Conservation (phyloP, 768 basidiomycete species). For the Tylopilus subfusipes region DNA sequence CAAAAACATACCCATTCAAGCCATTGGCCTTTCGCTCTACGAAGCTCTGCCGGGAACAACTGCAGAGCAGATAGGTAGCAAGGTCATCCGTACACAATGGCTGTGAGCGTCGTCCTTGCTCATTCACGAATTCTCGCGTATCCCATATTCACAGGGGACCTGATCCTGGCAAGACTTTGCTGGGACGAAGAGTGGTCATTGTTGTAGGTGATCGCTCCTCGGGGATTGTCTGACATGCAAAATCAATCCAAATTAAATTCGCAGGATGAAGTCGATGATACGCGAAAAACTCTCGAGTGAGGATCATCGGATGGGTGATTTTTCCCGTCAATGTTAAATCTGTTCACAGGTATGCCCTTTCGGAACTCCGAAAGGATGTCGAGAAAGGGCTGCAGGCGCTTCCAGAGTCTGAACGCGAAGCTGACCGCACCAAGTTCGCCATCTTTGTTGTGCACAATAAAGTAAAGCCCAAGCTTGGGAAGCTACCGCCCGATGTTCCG, state of each 20-base stretch:
- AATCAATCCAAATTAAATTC: neutral
- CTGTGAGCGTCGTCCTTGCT: slow-evolving; percentile 49
- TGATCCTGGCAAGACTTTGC: slow-evolving; percentile 60
- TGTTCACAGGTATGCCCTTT: slow-evolving; percentile 72
- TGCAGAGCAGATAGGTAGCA: slow-evolving; percentile 68
- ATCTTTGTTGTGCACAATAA: slow-evolving; percentile 97
- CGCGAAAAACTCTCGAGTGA: slow-evolving; percentile 84
- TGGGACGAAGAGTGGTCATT: slow-evolving; percentile 80
- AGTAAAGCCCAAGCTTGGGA: slow-evolving; percentile 77
- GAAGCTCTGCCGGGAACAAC: slow-evolving; percentile 80
- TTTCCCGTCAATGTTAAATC: neutral
- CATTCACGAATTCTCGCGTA: neutral
- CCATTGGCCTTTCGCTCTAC: slow-evolving; percentile 94
- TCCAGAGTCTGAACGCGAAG: slow-evolving; percentile 73
- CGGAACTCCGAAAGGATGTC: slow-evolving; percentile 88
- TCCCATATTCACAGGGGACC: slow-evolving; percentile 46
- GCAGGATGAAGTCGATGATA: slow-evolving; percentile 87
- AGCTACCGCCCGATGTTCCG: slow-evolving; percentile 64
- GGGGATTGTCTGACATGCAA: slow-evolving; percentile 12
- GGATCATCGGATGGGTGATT: slow-evolving; percentile 23
- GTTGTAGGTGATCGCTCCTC: slow-evolving; percentile 50
- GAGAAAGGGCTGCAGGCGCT: slow-evolving; percentile 60
- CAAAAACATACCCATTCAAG: slow-evolving; percentile 87
- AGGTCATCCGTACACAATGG: slow-evolving; percentile 97
- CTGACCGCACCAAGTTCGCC: slow-evolving; percentile 75